Base-by-base conservation (phyloP, 352 stramenopile genomes). In the Phytopythium oedochilum region DNA sequence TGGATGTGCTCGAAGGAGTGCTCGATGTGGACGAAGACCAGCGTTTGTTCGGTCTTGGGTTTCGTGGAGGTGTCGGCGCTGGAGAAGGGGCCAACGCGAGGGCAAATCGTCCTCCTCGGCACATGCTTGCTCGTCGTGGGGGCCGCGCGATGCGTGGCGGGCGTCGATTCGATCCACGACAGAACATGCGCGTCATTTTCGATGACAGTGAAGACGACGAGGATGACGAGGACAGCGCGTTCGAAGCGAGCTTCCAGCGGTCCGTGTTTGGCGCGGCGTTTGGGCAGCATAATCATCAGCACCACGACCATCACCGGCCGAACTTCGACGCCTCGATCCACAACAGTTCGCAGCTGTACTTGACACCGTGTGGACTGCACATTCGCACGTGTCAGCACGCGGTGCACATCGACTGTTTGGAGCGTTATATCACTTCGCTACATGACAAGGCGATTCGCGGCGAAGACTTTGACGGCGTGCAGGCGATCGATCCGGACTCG, bases 361-460 rank as follows among this genome's bases (percentile, higher is more conserved):
- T 91, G 26, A 89, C 77, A 9, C 83, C 83, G 17, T 93, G 83
- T 36, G 80, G 86, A 3, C 68, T 95, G 32, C 85, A 94, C 47
- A 78, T 93, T 49, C 86, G 86, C 29, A 95, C 86, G 12, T 95
- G 86, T 38, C 86, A 95, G 50, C 86, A 95, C 45, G 85, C 81
- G 14, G 86, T 95, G 15, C 86, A 95, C 49, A 90, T 92, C 35
- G 71, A 88, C n/a, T 95, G 86, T 42, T 63, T 95, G 23, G 86
- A 95, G 59, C 76, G 80, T 2, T 95, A 95, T 55, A 94, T 95
- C 45, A 81, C 68, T 17, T 94, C 83, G 7, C 61, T 95, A 29
- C 83, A 95, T 57, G 78, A 95, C 40, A 95, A 95, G 51, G 86
- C 86, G 4, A 91, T 91, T 57, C 86, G 83, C 40, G 86, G 86